These are phyloP conservation scores for Harringtonia aguacate DNA, from an alignment of 2,329 filamentous ascomycete genomes.

Conservation along the genomic window DNA sequence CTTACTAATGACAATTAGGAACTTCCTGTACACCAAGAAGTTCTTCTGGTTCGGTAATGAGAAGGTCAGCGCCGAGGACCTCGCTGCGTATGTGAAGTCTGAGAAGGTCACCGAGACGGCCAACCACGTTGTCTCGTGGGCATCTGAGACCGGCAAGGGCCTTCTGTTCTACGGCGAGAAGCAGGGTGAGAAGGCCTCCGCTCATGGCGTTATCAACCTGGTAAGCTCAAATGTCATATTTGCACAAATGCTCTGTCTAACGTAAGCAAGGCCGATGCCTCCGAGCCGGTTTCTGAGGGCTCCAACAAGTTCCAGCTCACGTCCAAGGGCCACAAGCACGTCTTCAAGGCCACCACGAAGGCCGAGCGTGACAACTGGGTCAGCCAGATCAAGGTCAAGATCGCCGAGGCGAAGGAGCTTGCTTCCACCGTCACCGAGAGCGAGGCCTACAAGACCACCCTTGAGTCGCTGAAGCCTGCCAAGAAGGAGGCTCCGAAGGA, in stretches of 20 bases:
- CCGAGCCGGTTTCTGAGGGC: conserved; percentile 66
- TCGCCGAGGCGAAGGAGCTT: conserved; percentile 74
- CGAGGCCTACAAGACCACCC: conserved; percentile 79
- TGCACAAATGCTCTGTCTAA: background rate
- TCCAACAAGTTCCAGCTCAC: conserved; percentile 77
- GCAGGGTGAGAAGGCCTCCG: conserved; percentile 67
- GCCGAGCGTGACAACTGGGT: conserved; percentile 91
- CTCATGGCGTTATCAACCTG: conserved; percentile 74
- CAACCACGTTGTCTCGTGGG: conserved; percentile 78
- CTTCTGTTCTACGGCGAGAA: conserved; percentile 87
- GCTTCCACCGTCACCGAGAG: conserved; percentile 62
- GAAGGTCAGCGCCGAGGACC: conserved; percentile 60
- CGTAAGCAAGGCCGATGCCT: conserved; percentile 39
- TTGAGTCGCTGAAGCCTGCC: conserved; percentile 56
- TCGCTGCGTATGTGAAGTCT: conserved; percentile 69
- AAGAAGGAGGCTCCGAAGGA: conserved; percentile 26
- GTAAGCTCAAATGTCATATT: conserved; percentile 37
- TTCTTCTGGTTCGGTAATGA: conserved; percentile 78
- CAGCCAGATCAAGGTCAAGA: conserved; percentile 68
- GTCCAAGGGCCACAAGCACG: conserved; percentile 80
- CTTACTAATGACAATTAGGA: conserved; percentile 38
- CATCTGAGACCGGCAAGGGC: conserved; percentile 87
- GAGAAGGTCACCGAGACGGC: conserved; percentile 72
- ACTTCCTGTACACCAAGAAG: conserved; percentile 83
- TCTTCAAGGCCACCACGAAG: conserved; percentile 68